Percentiles rank a stretch among this genome's conserved stretches.
Evolutionary conservation across 257 asterid genomes (phyloP).

Genomic region (Lycium barbarum): DNA sequence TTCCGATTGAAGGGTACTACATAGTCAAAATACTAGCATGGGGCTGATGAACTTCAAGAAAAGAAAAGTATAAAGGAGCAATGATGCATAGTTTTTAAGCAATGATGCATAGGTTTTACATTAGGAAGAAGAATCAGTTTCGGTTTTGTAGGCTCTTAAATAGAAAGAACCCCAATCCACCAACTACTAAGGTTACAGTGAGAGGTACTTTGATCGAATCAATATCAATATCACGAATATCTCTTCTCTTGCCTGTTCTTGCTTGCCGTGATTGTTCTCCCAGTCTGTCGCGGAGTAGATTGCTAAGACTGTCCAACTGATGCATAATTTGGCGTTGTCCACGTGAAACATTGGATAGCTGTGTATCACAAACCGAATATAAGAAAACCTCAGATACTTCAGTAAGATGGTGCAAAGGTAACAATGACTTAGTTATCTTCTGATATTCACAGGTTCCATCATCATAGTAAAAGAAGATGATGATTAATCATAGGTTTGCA

Average conservation of each 20-base stretch:
- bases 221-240: slow-evolving; percentile 31
- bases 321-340: slow-evolving; percentile 87
- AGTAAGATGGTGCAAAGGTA: not conserved
- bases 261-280: slow-evolving; percentile 37
- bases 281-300: slow-evolving; percentile 48
- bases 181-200: slow-evolving; percentile 38
- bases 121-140: slow-evolving; percentile 35
- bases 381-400: not conserved
- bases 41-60: not conserved
- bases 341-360: slow-evolving; percentile 70
- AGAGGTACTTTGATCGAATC: slow-evolving; percentile 40
- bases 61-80: not conserved
- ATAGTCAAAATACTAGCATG: not conserved
- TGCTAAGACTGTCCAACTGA: slow-evolving; percentile 75
- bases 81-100: not conserved
- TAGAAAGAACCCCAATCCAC: slow-evolving; percentile 51
- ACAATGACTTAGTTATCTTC: not conserved
- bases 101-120: not conserved
- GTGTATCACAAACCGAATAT: slow-evolving; percentile 10
- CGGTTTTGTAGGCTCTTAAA: slow-evolving; percentile 34
- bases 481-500: not conserved
- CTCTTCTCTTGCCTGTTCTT: slow-evolving; percentile 31
- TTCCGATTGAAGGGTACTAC: slow-evolving; percentile 29
- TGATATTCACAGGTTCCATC: not conserved
- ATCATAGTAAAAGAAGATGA: not conserved